phyloP scores from a whole-genome alignment of 345 rosid genomes.

The Brassica nigra region DNA sequence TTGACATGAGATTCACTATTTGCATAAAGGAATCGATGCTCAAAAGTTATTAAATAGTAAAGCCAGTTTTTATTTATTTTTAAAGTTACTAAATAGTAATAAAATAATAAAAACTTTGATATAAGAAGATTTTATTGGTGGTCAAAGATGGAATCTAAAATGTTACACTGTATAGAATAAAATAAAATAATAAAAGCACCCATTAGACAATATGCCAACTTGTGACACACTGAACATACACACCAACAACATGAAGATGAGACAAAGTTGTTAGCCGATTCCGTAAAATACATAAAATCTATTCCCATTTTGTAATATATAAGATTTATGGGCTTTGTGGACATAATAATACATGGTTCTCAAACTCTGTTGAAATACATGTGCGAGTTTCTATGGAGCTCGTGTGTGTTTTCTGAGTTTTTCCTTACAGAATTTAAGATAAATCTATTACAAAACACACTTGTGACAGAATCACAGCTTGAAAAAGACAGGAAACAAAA shows the following conservation, averaged over 20 bases:
- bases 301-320: not conserved
- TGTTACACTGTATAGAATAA: not conserved
- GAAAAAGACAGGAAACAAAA: not conserved
- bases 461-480: not conserved
- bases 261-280: slow-evolving; percentile 21
- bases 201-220: slow-evolving; percentile 32
- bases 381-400: not conserved
- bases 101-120: not conserved
- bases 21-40: slow-evolving; percentile 31
- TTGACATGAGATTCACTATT: slow-evolving; percentile 34
- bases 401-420: slow-evolving; percentile 6
- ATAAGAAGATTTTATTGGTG: slow-evolving; percentile 23
- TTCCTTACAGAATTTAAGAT: not conserved
- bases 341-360: not conserved
- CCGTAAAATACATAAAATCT: slow-evolving; percentile 13
- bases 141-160: slow-evolving; percentile 27
- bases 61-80: too few species aligned
- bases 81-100: not conserved
- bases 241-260: slow-evolving; percentile 29
- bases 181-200: not conserved
- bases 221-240: slow-evolving; percentile 17
- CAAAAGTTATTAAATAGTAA: not conserved
- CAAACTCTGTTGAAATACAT: not conserved
- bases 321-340: not conserved
- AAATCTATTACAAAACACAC: slow-evolving; percentile 7